Percentiles rank a stretch among this genome's conserved stretches.
Conservation (phyloP, 192 early-diverging fungal species). For the Pilobolus umbonatus region DNA sequence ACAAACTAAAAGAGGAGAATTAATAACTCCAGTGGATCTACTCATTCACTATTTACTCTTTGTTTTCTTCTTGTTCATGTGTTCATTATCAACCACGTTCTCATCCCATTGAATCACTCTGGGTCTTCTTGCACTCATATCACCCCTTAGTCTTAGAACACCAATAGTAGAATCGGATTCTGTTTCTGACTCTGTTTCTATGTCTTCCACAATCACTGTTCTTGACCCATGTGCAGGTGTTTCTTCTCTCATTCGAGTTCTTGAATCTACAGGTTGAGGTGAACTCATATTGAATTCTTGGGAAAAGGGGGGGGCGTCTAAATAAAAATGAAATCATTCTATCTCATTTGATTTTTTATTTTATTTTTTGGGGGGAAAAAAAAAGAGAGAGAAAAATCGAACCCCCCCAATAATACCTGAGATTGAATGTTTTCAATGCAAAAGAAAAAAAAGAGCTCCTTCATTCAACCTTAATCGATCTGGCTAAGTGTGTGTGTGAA, state of each 20-base stretch:
- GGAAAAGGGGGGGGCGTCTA: too few relatives aligned
- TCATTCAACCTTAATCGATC: too few relatives aligned
- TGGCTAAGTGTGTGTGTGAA: too few relatives aligned
- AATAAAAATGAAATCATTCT: too few relatives aligned
- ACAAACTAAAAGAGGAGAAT: constrained; percentile 48
- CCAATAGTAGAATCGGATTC: constrained; percentile 23
- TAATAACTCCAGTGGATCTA: not conserved
- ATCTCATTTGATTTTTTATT: too few relatives aligned
- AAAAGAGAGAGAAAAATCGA: too few relatives aligned
- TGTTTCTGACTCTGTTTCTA: not conserved
- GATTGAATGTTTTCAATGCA: too few relatives aligned
- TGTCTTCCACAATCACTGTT: constrained; percentile 18
- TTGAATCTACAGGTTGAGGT: not conserved
- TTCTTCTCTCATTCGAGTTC: constrained; percentile 6
- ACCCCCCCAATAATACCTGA: too few relatives aligned
- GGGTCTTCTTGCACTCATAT: constrained; percentile 29
- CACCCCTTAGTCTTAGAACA: constrained; percentile 48
- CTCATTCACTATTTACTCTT: constrained; percentile 45
- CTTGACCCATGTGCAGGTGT: constrained; percentile 16
- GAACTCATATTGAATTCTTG: too few relatives aligned
- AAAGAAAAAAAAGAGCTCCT: too few relatives aligned
- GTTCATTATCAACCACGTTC: constrained; percentile 64
- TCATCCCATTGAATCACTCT: constrained; percentile 60
- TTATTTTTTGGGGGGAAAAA: too few relatives aligned
- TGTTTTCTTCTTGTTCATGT: constrained; percentile 62